Evolutionary conservation across 345 rosid species (phyloP).

Genomic region (Sonneratia alba): DNA sequence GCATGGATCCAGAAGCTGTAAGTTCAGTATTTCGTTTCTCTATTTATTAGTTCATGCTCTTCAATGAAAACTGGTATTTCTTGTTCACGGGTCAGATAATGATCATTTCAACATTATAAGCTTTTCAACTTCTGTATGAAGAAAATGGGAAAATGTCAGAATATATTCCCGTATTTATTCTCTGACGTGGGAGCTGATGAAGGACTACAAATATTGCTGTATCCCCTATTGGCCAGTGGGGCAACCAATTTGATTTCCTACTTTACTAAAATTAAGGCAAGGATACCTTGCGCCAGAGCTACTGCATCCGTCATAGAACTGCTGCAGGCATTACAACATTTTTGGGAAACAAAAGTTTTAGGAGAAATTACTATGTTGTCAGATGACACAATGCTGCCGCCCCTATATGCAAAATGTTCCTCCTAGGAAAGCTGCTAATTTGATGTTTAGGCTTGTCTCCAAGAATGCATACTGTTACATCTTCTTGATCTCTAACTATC

Average conservation of each 20-base stretch:
- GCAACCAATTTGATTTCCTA: background rate
- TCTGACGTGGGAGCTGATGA: background rate
- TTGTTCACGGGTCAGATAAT: background rate
- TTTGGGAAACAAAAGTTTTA: background rate
- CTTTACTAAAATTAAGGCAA: background rate
- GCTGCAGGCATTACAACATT: background rate
- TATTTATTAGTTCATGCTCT: background rate
- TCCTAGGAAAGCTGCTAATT: background rate
- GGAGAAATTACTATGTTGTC: background rate
- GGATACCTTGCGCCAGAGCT: background rate
- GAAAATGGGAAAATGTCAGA: background rate
- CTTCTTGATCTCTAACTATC: background rate
- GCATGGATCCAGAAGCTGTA: constrained; percentile 89
- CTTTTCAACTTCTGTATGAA: background rate
- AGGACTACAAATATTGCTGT: background rate
- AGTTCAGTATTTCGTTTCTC: constrained; percentile 14
- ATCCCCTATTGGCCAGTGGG: background rate
- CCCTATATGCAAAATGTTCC: background rate
- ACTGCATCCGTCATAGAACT: background rate
- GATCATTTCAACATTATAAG: background rate
- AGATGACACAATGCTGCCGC: background rate
- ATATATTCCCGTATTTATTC: background rate
- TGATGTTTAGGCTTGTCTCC: background rate
- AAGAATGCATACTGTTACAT: background rate
- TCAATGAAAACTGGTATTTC: background rate